phyloP scores from a whole-genome alignment of 805 yeast species.

The Zygoascus tannicola region DNA sequence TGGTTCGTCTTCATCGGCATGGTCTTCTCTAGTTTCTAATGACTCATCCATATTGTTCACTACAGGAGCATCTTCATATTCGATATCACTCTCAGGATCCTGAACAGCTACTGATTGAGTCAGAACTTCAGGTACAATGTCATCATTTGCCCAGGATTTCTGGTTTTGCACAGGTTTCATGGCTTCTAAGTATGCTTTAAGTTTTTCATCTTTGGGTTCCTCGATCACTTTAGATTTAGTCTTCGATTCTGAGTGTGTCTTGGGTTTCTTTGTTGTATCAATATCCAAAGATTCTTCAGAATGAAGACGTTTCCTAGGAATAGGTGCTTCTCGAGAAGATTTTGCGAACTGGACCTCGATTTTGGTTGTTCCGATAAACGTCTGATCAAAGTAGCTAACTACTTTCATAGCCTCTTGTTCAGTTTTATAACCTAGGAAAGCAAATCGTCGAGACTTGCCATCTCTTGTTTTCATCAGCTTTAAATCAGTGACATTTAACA shows the following conservation, averaged over 20 bases:
- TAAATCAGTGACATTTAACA: constrained; percentile 73
- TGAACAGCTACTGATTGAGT: constrained; percentile 4
- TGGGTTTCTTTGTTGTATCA: constrained; percentile 17
- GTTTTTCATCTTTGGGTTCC: constrained; percentile 36
- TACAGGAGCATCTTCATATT: constrained; percentile 27
- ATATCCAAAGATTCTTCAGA: constrained; percentile 9
- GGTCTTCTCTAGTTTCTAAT: constrained; percentile 13
- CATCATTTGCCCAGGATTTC: constrained; percentile 62
- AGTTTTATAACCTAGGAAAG: constrained; percentile 80
- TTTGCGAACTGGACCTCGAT: constrained; percentile 77
- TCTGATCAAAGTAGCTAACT: constrained; percentile 59
- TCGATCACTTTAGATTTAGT: background rate
- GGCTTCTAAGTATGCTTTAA: constrained; percentile 73
- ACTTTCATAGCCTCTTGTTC: constrained; percentile 69
- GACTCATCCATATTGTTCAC: constrained; percentile 12
- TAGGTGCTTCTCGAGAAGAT: constrained; percentile 73
- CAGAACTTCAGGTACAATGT: constrained; percentile 41
- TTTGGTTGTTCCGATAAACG: constrained; percentile 75
- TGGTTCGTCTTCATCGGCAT: constrained; percentile 37
- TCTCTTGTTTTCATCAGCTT: constrained; percentile 69
- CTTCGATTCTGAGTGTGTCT: constrained; percentile 25
- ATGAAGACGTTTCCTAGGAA: constrained; percentile 24
- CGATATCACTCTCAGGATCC: constrained; percentile 37
- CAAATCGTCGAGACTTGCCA: constrained; percentile 88
- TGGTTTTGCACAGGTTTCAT: constrained; percentile 67